Percentiles rank a stretch among this genome's conserved stretches.
Conservation (phyloP, 2,329 filamentous ascomycete genomes). For the Ustilaginoidea virens region DNA sequence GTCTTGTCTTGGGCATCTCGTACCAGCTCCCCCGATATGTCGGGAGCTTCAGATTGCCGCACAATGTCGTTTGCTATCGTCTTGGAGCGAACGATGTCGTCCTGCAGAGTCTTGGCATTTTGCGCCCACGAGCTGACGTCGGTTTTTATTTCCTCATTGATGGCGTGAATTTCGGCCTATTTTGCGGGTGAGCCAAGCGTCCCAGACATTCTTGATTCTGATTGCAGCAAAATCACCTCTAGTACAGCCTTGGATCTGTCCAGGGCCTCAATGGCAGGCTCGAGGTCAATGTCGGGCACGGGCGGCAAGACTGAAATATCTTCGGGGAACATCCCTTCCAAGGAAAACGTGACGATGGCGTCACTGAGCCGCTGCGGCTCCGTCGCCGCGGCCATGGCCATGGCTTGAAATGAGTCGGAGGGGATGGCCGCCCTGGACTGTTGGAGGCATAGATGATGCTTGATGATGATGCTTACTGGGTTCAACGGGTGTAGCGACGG, state of each 20-base stretch:
- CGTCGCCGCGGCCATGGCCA: slow-evolving; percentile 15
- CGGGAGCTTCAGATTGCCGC: slow-evolving; percentile 52
- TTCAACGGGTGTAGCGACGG: too few relatives aligned
- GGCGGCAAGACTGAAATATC: slow-evolving; percentile 20
- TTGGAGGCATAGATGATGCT: too few relatives aligned
- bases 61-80: slow-evolving; percentile 69
- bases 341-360: slow-evolving; percentile 24
- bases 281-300: slow-evolving; percentile 21
- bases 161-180: slow-evolving; percentile 49
- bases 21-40: slow-evolving; percentile 35
- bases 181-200: slow-evolving; percentile 2
- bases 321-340: slow-evolving; percentile 26
- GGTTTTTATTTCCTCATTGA: slow-evolving; percentile 62
- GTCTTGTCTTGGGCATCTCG: slow-evolving; percentile 37
- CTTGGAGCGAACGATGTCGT: slow-evolving; percentile 70
- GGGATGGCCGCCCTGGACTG: neutral
- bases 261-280: slow-evolving; percentile 24
- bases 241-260: slow-evolving; percentile 19
- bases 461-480: too few relatives aligned
- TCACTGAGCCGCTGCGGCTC: slow-evolving; percentile 20
- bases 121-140: slow-evolving; percentile 77
- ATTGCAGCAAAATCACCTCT: slow-evolving; percentile 17
- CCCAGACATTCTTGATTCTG: neutral
- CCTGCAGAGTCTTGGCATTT: slow-evolving; percentile 70
- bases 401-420: too few relatives aligned